Evolutionary conservation across 805 yeast genomes (phyloP).

Genomic region (Candida broadrunensis): DNA sequence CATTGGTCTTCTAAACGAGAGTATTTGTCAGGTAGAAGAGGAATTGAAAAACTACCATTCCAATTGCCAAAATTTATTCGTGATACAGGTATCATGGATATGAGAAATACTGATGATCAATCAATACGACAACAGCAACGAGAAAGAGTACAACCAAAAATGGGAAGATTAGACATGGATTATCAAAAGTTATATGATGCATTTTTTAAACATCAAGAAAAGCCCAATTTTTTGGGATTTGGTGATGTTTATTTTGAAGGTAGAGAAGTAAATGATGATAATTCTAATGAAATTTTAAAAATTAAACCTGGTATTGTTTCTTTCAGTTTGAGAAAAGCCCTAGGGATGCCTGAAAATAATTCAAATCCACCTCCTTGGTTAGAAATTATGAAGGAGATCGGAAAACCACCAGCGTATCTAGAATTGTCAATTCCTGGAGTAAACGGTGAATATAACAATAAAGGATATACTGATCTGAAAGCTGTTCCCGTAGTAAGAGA

Average conservation of each 20-base stretch:
- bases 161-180: slow-evolving; percentile 84
- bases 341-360: slow-evolving; percentile 57
- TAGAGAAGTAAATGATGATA: slow-evolving; percentile 50
- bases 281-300: slow-evolving; percentile 25
- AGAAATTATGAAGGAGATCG: slow-evolving; percentile 59
- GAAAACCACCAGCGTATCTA: slow-evolving; percentile 84
- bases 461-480: slow-evolving; percentile 25
- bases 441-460: slow-evolving; percentile 33
- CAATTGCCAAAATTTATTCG: slow-evolving; percentile 73
- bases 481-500: slow-evolving; percentile 7
- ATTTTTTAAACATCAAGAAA: slow-evolving; percentile 75
- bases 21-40: slow-evolving; percentile 62
- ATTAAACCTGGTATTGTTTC: slow-evolving; percentile 70
- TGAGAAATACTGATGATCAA: slow-evolving; percentile 66
- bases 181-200: slow-evolving; percentile 80
- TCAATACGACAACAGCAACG: slow-evolving; percentile 71
- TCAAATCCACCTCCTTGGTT: slow-evolving; percentile 75
- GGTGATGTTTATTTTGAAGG: slow-evolving; percentile 86
- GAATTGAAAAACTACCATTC: slow-evolving; percentile 68
- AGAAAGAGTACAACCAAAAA: slow-evolving; percentile 83
- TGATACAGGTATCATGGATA: slow-evolving; percentile 82
- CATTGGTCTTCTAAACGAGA: slow-evolving; percentile 86
- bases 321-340: slow-evolving; percentile 58
- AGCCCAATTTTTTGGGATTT: slow-evolving; percentile 62
- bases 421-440: slow-evolving; percentile 54